phyloP scores from a whole-genome alignment of 371 early-diverging fungal genomes.

The Mucor saturninus region DNA sequence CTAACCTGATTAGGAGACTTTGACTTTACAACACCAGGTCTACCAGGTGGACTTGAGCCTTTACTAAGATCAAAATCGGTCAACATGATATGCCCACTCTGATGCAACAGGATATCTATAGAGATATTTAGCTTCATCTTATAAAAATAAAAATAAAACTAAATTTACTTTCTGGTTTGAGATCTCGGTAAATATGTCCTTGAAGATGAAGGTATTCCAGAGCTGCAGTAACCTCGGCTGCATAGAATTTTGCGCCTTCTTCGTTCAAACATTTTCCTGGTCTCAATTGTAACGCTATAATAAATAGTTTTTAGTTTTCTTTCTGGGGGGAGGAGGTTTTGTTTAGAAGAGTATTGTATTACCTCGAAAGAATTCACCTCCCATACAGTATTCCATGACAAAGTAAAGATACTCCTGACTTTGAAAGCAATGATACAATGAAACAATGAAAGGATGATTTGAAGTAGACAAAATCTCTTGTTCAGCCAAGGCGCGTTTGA shows the following conservation, averaged over 20 bases:
- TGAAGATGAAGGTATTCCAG: constrained; percentile 96
- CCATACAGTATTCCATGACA: constrained; percentile 98
- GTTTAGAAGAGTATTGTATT: constrained; percentile 13
- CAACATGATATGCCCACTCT: constrained; percentile 95
- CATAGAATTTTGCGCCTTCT: constrained; percentile 94
- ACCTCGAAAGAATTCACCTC: constrained; percentile 98
- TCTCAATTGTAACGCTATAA: constrained; percentile 76
- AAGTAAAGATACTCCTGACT: constrained; percentile 93
- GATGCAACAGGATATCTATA: constrained; percentile 89
- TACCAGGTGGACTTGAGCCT: constrained; percentile 77
- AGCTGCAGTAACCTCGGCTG: constrained; percentile 94
- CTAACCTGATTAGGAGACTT: constrained; percentile 55
- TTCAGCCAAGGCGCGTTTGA: constrained; percentile 94
- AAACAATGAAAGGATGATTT: constrained; percentile 97
- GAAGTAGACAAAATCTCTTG: constrained; percentile 92
- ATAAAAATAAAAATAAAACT: constrained; percentile 1
- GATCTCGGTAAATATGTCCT: constrained; percentile 97
- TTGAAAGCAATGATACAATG: constrained; percentile 96
- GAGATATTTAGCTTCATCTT: not conserved
- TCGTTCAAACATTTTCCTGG: constrained; percentile 88
- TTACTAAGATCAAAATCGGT: constrained; percentile 97
- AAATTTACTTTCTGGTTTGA: constrained; percentile 98
- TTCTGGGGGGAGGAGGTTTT: not conserved
- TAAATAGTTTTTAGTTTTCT: not conserved
- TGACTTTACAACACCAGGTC: constrained; percentile 77